A percentile compares a stretch with the other conserved stretches of the same genome.
Conservation (phyloP, 2,329 filamentous ascomycete species). For the Talaromyces atroroseus region DNA sequence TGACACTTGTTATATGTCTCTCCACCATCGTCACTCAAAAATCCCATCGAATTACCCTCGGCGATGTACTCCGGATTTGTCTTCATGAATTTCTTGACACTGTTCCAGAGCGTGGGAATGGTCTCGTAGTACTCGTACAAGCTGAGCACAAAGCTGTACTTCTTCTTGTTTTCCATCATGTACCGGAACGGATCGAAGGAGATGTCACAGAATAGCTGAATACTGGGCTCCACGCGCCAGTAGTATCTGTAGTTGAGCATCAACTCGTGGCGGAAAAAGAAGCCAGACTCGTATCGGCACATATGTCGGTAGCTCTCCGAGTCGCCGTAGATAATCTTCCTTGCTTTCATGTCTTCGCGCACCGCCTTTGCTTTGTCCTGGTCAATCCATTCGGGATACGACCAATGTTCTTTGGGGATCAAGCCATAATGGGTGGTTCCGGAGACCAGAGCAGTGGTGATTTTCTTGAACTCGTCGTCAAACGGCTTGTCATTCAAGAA, state of each 20-base stretch:
- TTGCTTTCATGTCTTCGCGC: slow-evolving; percentile 86
- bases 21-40: slow-evolving; percentile 85
- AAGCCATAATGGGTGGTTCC: slow-evolving; percentile 86
- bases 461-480: slow-evolving; percentile 85
- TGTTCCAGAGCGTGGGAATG: slow-evolving; percentile 93
- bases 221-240: slow-evolving; percentile 96
- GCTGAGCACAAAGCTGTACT: slow-evolving; percentile 95
- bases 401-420: slow-evolving; percentile 93
- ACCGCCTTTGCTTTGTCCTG: slow-evolving; percentile 87
- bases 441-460: slow-evolving; percentile 84
- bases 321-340: slow-evolving; percentile 97
- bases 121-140: slow-evolving; percentile 96
- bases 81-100: slow-evolving; percentile 88
- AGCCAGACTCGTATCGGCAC: slow-evolving; percentile 98
- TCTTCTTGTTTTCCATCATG: slow-evolving; percentile 95
- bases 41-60: slow-evolving; percentile 78
- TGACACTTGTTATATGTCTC: slow-evolving; percentile 96
- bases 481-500: slow-evolving; percentile 97
- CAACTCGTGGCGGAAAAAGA: slow-evolving; percentile 93
- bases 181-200: slow-evolving; percentile 93
- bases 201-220: slow-evolving; percentile 94
- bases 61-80: slow-evolving; percentile 83
- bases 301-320: slow-evolving; percentile 97
- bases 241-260: slow-evolving; percentile 99
- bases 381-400: slow-evolving; percentile 92